Conservation (phyloP, 306 rosid species). For the Nissolia schottii region DNA sequence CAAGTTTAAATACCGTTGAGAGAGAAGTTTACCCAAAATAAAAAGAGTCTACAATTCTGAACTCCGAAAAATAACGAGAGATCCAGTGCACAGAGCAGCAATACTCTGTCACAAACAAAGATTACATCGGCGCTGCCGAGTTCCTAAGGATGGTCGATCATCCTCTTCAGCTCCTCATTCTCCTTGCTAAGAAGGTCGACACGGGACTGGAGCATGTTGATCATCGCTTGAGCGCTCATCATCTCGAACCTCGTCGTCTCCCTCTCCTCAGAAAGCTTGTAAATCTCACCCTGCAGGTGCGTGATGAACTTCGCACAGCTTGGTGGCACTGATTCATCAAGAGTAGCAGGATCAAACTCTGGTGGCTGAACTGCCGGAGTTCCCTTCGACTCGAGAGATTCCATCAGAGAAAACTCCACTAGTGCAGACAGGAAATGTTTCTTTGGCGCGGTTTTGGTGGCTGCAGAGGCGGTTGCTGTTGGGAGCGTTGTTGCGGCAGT, state of each 20-base stretch:
- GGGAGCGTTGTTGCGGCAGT: conserved; percentile 51
- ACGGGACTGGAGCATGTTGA: conserved; percentile 75
- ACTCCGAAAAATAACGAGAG: conserved; percentile 16
- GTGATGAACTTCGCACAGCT: conserved; percentile 63
- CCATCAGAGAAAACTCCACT: conserved; percentile 79
- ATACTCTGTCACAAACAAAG: background rate
- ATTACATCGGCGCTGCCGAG: background rate
- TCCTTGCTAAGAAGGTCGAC: conserved; percentile 61
- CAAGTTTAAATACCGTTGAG: conserved; percentile 11
- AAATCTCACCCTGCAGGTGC: conserved; percentile 64
- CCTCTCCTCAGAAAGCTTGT: conserved; percentile 60
- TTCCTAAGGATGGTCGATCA: conserved; percentile 16
- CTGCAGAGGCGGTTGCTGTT: conserved; percentile 15
- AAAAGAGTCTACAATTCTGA: conserved; percentile 28
- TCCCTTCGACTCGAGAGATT: conserved; percentile 73
- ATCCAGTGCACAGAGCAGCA: conserved; percentile 24
- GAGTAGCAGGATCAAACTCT: conserved; percentile 38
- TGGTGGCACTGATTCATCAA: conserved; percentile 57
- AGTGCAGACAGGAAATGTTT: conserved; percentile 81
- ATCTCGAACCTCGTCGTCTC: conserved; percentile 80
- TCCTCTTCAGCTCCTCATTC: conserved; percentile 59
- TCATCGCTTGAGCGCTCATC: conserved; percentile 85
- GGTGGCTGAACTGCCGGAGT: conserved; percentile 33
- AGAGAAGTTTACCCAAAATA: conserved; percentile 23
- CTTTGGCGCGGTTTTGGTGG: conserved; percentile 34